Conservation (phyloP, 2,329 filamentous ascomycete genomes). For the Sarocladium oryzae region DNA sequence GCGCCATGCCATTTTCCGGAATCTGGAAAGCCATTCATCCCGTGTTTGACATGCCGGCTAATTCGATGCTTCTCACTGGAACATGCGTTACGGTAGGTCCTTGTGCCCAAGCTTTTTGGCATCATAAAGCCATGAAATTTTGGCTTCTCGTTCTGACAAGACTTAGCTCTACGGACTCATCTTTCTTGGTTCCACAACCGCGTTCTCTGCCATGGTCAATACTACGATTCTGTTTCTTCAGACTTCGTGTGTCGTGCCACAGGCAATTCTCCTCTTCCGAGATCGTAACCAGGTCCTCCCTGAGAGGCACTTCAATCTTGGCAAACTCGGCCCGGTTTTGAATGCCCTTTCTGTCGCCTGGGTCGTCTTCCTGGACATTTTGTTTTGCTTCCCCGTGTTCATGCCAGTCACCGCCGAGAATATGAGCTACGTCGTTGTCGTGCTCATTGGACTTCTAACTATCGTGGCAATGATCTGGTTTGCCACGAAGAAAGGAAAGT, state of each 20-base stretch:
- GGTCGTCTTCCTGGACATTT: conserved; percentile 10
- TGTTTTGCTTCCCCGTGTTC: conserved; percentile 15
- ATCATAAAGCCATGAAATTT: background rate
- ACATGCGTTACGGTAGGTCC: background rate
- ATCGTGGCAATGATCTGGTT: conserved; percentile 15
- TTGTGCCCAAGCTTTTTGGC: background rate
- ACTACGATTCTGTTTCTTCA: background rate
- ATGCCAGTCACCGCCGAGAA: conserved; percentile 15
- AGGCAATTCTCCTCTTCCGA: conserved; percentile 6
- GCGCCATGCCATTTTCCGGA: background rate
- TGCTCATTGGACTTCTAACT: conserved; percentile 14
- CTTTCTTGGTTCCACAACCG: conserved; percentile 1
- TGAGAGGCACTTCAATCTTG: background rate
- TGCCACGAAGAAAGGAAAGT: conserved; percentile 14
- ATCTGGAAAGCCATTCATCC: background rate
- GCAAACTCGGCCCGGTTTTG: background rate
- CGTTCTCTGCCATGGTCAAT: background rate
- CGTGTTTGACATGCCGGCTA: background rate
- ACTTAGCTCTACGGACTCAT: background rate
- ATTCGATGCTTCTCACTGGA: background rate
- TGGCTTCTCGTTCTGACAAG: background rate
- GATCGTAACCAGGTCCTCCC: background rate
- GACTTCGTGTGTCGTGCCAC: background rate
- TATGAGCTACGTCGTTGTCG: conserved; percentile 18
- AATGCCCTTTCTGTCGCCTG: background rate